phyloP scores from a whole-genome alignment of 805 yeast genomes.

The Saturnispora zaruensis region DNA sequence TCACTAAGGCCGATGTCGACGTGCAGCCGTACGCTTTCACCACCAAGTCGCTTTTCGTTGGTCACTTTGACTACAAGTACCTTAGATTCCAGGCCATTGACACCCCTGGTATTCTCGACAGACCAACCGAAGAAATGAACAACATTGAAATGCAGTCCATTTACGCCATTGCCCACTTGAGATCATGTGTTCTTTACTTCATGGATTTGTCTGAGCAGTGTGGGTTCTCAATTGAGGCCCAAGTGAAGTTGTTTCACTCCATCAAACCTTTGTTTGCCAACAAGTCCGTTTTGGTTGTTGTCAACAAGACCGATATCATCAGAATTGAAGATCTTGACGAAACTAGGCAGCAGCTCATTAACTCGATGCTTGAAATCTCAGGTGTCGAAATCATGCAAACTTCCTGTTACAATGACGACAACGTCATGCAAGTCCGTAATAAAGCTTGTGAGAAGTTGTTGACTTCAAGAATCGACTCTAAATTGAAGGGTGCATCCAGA shows the following conservation, averaged over 20 bases:
- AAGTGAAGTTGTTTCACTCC: slow-evolving; percentile 92
- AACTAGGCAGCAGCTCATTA: slow-evolving; percentile 63
- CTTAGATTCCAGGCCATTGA: slow-evolving; percentile 97
- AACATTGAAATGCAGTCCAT: slow-evolving; percentile 99
- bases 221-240: slow-evolving; percentile 96
- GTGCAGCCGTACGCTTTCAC: slow-evolving; percentile 99
- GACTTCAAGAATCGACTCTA: slow-evolving; percentile 93
- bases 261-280: slow-evolving; percentile 96
- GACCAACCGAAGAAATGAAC: slow-evolving; percentile 99
- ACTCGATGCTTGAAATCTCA: slow-evolving; percentile 53
- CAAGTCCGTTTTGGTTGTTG: slow-evolving; percentile 90
- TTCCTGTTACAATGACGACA: slow-evolving; percentile 90
- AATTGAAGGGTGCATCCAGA: slow-evolving; percentile 86
- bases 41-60: slow-evolving; percentile 93
- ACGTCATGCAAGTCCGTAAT: slow-evolving; percentile 92
- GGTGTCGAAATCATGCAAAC: slow-evolving; percentile 90
- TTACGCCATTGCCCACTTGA: slow-evolving; percentile 95
- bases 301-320: slow-evolving; percentile 91
- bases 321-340: slow-evolving; percentile 73
- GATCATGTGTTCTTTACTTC: slow-evolving; percentile 92
- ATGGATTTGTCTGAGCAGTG: slow-evolving; percentile 99
- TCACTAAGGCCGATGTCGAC: slow-evolving; percentile 97
- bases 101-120: slow-evolving; percentile 97
- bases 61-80: slow-evolving; percentile 97
- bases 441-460: slow-evolving; percentile 95